These are phyloP conservation scores for Tremella yokohamensis DNA, from an alignment of 768 basidiomycete species.

Conservation along the genomic window DNA sequence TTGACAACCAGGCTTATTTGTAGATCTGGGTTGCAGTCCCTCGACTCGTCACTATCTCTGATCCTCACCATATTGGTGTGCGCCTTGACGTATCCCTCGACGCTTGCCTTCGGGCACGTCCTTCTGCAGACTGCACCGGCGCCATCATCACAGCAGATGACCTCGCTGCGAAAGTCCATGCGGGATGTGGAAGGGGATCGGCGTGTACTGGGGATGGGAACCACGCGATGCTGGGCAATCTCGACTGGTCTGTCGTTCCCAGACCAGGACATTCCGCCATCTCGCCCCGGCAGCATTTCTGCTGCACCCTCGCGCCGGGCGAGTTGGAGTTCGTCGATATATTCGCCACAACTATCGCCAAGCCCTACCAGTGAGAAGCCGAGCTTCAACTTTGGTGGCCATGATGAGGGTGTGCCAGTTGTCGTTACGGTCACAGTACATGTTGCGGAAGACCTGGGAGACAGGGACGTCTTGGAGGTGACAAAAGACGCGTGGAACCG, in stretches of 20 bases:
- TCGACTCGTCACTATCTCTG: constrained; percentile 82
- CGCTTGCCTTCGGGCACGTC: constrained; percentile 74
- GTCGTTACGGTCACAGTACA: constrained; percentile 35
- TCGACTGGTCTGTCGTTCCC: constrained; percentile 17
- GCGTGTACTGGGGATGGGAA: constrained; percentile 40
- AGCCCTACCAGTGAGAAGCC: not conserved
- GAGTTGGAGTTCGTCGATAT: not conserved
- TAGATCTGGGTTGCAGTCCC: constrained; percentile 52
- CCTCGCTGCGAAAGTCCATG: constrained; percentile 72
- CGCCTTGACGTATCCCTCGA: constrained; percentile 78
- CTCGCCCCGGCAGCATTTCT: not conserved
- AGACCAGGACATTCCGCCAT: not conserved
- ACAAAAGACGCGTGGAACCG: constrained; percentile 24
- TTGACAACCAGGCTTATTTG: not conserved
- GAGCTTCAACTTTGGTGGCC: constrained; percentile 8
- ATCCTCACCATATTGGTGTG: constrained; percentile 74
- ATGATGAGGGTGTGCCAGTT: constrained; percentile 14
- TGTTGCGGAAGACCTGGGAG: constrained; percentile 18
- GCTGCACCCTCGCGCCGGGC: not conserved
- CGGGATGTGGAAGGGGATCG: constrained; percentile 61
- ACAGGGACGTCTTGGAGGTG: constrained; percentile 39
- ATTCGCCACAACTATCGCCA: not conserved
- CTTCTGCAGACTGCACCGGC: constrained; percentile 82
- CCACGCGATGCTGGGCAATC: constrained; percentile 27
- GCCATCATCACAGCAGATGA: constrained; percentile 62